Evolutionary conservation across 441 rosid species (phyloP), one percentile per base, ranked within the genome.

Genomic region (Croton laevigatus): DNA sequence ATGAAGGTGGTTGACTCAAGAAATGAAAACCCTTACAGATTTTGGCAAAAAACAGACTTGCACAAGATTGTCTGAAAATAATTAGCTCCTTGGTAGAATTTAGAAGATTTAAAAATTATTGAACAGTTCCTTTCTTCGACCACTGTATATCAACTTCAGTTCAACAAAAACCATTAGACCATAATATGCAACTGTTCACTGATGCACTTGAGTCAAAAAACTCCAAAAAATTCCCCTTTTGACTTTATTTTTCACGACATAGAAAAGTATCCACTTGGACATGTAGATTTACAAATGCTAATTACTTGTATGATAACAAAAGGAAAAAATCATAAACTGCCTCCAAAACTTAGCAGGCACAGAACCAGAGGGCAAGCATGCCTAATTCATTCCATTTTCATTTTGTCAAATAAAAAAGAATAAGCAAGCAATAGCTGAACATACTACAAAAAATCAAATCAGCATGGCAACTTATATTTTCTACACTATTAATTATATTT

Each of bases 11-110:
- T 19, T 44, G 9, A n/a, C 40, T 12, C 8, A 1, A 11, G 9
- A 3, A 14, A 13, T n/a, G 11, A 11, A 23, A 22, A 23, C 10
- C 54, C 42, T 14, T 9, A 0, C 57, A 6, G 23, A 34, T 32
- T 68, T 23, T 23, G 23, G 62, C 51, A 27, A 57, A 68, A 68
- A 55, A n/a, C 3, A 68, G 38, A 8, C 16, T 63, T 44, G 53
- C 20, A 16, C 45, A 44, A 55, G 8, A 16, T 27, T 44, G 17
- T 42, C 14, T 6, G 5, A 14, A 6, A 45, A 69, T n/a, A n/a
- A n/a, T n/a, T n/a, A n/a, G n/a, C n/a, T n/a, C 32, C 16, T 42
- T 40, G 10, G 9, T 64, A 62, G 37, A 27, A 10, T 62, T 62
- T 5, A 38, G 62, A 19, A 71, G n/a, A 62, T 23, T 60, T 32